Evolutionary conservation across 2,329 filamentous ascomycete species (phyloP).

Genomic region (Cladosporium sp.): DNA sequence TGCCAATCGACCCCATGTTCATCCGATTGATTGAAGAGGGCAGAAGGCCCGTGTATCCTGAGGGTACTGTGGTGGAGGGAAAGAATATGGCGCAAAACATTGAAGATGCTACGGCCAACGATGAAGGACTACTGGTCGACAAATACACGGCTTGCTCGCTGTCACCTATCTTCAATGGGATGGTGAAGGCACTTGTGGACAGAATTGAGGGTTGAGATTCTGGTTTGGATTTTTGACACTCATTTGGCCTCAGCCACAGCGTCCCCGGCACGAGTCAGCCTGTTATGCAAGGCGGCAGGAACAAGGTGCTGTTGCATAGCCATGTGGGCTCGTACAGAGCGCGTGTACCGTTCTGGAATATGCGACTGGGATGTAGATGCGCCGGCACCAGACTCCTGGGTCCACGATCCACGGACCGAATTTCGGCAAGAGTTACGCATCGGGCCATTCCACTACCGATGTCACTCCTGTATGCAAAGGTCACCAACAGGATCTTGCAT

Average conservation of each 20-base stretch:
- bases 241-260: not conserved
- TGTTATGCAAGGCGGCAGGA: not conserved
- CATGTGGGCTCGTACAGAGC: not conserved
- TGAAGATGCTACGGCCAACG: slow-evolving; percentile 31
- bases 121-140: slow-evolving; percentile 56
- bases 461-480: not conserved
- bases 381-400: not conserved
- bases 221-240: not conserved
- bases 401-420: not conserved
- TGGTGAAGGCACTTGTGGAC: slow-evolving; percentile 44
- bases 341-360: not conserved
- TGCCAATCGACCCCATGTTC: slow-evolving; percentile 93
- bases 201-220: slow-evolving; percentile 13
- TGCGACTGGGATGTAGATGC: not conserved
- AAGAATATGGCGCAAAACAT: slow-evolving; percentile 43
- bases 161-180: slow-evolving; percentile 65
- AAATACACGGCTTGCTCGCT: slow-evolving; percentile 75
- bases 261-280: not conserved
- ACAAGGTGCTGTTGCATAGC: not conserved
- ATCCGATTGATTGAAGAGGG: slow-evolving; percentile 80
- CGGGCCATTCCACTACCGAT: not conserved
- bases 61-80: slow-evolving; percentile 64
- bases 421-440: not conserved
- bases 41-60: slow-evolving; percentile 65
- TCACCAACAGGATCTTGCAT: not conserved